Percentiles rank a stretch among this genome's conserved stretches.
phyloP scores from a whole-genome alignment of 2,329 filamentous ascomycete species.

The Monilinia fructicola region DNA sequence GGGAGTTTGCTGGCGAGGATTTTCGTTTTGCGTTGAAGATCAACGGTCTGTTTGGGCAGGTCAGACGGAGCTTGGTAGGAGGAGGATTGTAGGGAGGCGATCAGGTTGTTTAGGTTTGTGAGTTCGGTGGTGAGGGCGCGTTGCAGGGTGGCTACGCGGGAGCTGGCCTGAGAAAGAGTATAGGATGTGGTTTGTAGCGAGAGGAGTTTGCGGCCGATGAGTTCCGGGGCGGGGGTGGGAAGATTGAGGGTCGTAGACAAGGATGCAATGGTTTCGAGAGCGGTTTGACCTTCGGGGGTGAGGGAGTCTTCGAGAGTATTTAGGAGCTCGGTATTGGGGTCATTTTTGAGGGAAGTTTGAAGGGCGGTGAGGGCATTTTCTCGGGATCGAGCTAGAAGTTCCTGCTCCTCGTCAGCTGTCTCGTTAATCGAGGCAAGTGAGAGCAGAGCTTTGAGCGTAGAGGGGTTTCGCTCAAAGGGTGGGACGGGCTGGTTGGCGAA shows the following conservation, averaged over 20 bases:
- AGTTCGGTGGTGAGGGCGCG: conserved; percentile 55
- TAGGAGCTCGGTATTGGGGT: conserved; percentile 48
- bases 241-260: conserved; percentile 48
- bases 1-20: conserved; percentile 63
- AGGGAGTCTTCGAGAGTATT: conserved; percentile 55
- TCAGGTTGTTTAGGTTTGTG: conserved; percentile 43
- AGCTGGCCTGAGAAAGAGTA: conserved; percentile 55
- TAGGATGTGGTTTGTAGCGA: conserved; percentile 54
- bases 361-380: conserved; percentile 58
- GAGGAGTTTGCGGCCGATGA: conserved; percentile 54
- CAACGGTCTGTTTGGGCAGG: conserved; percentile 68
- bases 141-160: conserved; percentile 57
- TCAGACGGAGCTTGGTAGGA: conserved; percentile 56
- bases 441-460: conserved; percentile 75
- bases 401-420: conserved; percentile 68
- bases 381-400: conserved; percentile 58
- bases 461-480: conserved; percentile 80
- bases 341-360: conserved; percentile 42
- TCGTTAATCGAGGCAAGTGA: conserved; percentile 76
- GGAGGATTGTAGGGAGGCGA: conserved; percentile 47
- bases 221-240: conserved; percentile 47
- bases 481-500: conserved; percentile 65
- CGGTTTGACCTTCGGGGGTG: conserved; percentile 52
- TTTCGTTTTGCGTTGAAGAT: conserved; percentile 70
- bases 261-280: conserved; percentile 59